Evolutionary conservation across 768 basidiomycete genomes (phyloP), one percentile per base, ranked within the genome.

Genomic region (Paxillus involutus): DNA sequence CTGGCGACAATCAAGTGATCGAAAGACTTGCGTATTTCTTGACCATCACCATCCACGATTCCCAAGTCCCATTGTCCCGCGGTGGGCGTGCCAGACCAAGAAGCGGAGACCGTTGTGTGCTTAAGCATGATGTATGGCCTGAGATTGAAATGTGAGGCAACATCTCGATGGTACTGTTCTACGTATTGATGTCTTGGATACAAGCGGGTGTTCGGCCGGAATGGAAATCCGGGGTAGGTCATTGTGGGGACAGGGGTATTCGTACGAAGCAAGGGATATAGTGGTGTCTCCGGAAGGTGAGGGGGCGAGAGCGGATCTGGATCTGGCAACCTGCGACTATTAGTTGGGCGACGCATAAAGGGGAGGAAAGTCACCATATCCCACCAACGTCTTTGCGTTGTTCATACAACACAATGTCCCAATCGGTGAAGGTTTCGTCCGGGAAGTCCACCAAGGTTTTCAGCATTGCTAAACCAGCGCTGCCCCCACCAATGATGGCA

Each of bases 231-330:
- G 30, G 80, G 80, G 61, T 79, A 80, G 0, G 81, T 77, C 80
- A 82, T 82, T 11, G 73, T 75, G 2, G 81, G 82, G 13, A 78
- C 75, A 14, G 80, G 79, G 1, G 80, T 81, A 62, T 83, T 83
- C 11, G 78, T 80, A 53, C 64, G 75, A n/a, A 84, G 70, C 11
- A 65, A 68, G 6, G 80, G 81, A 59, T 83, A 84, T 13, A 81
- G 61, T 1, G 80, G 77, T 0, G 78, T 79, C 59, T 79, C 74
- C 2, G 82, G 82, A 6, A 83, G 67, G 5, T 63, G 58, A 6
- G 81, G 80, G 13, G 79, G 79, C 12, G 61, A 53, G 2, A 69
- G 62, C 29, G 44, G 30, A 1, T 61, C 50, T 14, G 56, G 55
- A 24, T 75, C 72, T 5, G 66, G 66, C 3, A 75, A 61, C 69